Evolutionary conservation across 2,329 filamentous ascomycete genomes (phyloP), one percentile per base, ranked within the genome.

Genomic region (Cladophialophora chaetospira): DNA sequence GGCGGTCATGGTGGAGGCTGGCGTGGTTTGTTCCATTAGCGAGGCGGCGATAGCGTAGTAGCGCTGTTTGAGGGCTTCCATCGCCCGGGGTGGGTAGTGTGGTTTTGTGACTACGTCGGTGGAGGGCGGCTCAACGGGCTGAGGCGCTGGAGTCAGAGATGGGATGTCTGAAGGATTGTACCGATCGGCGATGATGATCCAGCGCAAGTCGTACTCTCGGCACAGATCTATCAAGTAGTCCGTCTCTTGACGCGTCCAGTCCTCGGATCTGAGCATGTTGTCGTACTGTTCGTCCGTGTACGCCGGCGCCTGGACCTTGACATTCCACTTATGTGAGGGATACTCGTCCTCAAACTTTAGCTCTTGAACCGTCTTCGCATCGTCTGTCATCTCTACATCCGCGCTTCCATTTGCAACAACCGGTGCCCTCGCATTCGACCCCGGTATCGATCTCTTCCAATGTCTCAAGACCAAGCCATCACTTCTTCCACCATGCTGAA

Each of bases 241-340:
- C 6, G 94, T 99, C 74, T 99, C 94, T 66, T 94, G 88, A 68
- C 88, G 90, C 11, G 88, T 87, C 94, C 94, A 99, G 65, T 93
- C 86, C 11, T 84, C 78, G 68, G 80, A 88, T 65, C 85, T 82
- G 48, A 99, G 74, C 60, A 88, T 84, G 55, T 84, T 80, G 58
- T 87, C 82, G 73, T 99, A 99, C 70, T 96, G 88, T 61, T 92
- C 89, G 62, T 95, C 88, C 60, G 84, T 91, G 73, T 97, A 97
- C 58, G 86, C 81, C 0, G 92, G 90, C 31, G 91, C 80, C 3
- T 88, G 82, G 11, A 93, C 83, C 63, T 87, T 82, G 53, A 96
- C 86, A 69, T 97, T 95, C 79, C 88, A 97, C 70, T 93, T 96
- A 45, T 89, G 85, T 73, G 94, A 97, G 2, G 78, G 69, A 60